Base-by-base conservation (phyloP, 352 stramenopile genomes). In the Pythium angustatum region DNA sequence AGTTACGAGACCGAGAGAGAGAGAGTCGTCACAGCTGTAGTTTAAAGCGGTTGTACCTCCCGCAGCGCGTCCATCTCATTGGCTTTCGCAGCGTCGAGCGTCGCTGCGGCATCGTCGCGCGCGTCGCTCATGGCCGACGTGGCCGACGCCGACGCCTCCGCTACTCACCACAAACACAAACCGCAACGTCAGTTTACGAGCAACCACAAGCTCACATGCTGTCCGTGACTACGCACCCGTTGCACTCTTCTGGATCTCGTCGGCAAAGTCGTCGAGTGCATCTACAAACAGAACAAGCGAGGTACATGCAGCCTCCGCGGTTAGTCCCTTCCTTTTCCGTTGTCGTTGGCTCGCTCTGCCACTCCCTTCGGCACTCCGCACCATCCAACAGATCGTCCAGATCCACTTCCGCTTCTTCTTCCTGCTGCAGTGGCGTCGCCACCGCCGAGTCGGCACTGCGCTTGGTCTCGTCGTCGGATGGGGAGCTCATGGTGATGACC, bases 381-480 rank as follows among this genome's bases (percentile, higher is more conserved):
- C 85, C 85, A 26, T 92, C 83, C 22, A 94, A 80, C 21, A 94
- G 78, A 58, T 94, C 80, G 59, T 94, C 85, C 30, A 94, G 76
- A 71, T 94, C 81, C 50, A 91, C 58, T 50, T 94, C 80, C 12
- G 81, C 78, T 33, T 87, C 69, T 38, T 66, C 27, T 7, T 58
- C 43, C 14, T 33, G 34, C 14, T 34, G 21, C 28, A 44, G 30
- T 22, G 59, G 22, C n/a, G 28, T n/a, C n/a, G n/a, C n/a, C n/a
- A n/a, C n/a, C n/a, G n/a, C n/a, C n/a, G n/a, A n/a, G n/a, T n/a
- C n/a, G n/a, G n/a, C n/a, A n/a, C n/a, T 47, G 30, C 58, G 66
- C 56, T 75, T 68, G 24, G 45, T 65, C 66, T 81, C 67, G 64
- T 79, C 62, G 24, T 71, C 58, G 49, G 70, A 28, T 2, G 53